Base-by-base conservation (phyloP, 2,329 filamentous ascomycete species). In the Cadophora sp. region DNA sequence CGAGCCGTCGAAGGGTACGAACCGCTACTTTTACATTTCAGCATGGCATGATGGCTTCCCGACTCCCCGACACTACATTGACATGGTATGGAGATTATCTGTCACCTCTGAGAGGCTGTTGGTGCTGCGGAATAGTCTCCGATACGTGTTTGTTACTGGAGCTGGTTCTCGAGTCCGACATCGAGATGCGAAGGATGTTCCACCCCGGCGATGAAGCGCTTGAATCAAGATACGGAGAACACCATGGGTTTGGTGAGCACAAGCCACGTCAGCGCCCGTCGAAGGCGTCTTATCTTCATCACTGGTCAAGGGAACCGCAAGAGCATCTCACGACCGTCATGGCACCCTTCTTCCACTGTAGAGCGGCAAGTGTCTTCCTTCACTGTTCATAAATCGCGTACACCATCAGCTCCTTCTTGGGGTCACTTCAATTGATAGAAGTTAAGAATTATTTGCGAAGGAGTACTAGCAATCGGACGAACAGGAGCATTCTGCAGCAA, bases 101-200 rank as follows among this genome's bases (percentile, higher is more conserved):
- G n/a, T 29, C 37, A 27, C 3, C 22, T 58, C 6, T 46, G 37
- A 43, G 24, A 46, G 22, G 58, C 58, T 31, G 22, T 7, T 12
- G 24, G 14, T 9, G 22, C 8, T 7, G 40, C 40, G 46, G 60
- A 34, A 62, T 8, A 8, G 43, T 31, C 43, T 62, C 60, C 46
- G 46, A 53, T 12, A 62, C 60, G 16, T 19, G 4, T 31, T 4
- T 62, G 37, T 27, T 29, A n/a, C 12, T 34, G 43, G 60, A 11
- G 26, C 46, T 27, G 60, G 43, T 26, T 51, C 29, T 37, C 34
- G 22, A 14, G 37, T n/a, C 22, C 16, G 40, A 6, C 63, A 71
- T 71, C 68, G 70, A 70, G 70, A 71, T 71, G 26, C 70, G 70
- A 68, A 66, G 64, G 9, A 40, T 4, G 29, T 22, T 26, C 70